Percentiles rank a stretch among this genome's conserved stretches.
phyloP scores from a whole-genome alignment of 306 rosid genomes.

The Spatholobus suberectus region DNA sequence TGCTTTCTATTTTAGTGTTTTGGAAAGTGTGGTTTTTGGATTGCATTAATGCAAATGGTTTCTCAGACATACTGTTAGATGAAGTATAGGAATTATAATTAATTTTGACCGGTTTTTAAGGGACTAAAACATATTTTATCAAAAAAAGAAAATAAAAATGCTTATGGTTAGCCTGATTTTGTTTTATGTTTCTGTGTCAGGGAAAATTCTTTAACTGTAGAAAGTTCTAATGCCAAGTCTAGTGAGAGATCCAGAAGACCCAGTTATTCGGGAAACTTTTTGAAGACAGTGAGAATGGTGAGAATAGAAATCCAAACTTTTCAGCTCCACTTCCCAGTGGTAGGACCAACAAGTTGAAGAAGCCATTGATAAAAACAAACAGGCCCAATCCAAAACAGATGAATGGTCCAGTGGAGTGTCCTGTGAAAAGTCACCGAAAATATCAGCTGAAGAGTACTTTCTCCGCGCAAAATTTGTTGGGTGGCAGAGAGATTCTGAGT shows the following conservation, averaged over 20 bases:
- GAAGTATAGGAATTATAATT: too few relatives aligned
- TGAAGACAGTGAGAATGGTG: constrained; percentile 56
- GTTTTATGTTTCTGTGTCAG: constrained; percentile 25
- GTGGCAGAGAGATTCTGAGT: constrained; percentile 57
- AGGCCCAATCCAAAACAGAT: constrained; percentile 12
- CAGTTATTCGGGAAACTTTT: constrained; percentile 27
- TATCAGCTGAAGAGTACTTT: constrained; percentile 52
- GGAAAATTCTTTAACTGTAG: constrained; percentile 37
- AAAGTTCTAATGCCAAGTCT: constrained; percentile 10
- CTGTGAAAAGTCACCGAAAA: constrained; percentile 25
- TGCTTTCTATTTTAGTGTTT: too few relatives aligned
- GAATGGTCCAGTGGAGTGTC: constrained; percentile 35
- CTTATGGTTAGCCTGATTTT: neutral
- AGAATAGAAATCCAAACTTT: constrained; percentile 61
- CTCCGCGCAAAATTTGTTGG: constrained; percentile 58
- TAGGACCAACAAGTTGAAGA: constrained; percentile 39
- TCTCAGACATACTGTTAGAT: too few relatives aligned
- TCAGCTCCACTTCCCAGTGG: constrained; percentile 9
- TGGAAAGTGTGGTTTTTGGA: too few relatives aligned
- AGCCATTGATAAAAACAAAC: constrained; percentile 29
- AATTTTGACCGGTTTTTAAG: too few relatives aligned
- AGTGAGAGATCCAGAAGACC: constrained; percentile 30
- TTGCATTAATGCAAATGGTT: too few relatives aligned
- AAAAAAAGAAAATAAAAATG: neutral
- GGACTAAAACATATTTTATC: neutral